Conservation (phyloP, 495 filamentous ascomycete genomes). For the Aspergillus heteromorphus region DNA sequence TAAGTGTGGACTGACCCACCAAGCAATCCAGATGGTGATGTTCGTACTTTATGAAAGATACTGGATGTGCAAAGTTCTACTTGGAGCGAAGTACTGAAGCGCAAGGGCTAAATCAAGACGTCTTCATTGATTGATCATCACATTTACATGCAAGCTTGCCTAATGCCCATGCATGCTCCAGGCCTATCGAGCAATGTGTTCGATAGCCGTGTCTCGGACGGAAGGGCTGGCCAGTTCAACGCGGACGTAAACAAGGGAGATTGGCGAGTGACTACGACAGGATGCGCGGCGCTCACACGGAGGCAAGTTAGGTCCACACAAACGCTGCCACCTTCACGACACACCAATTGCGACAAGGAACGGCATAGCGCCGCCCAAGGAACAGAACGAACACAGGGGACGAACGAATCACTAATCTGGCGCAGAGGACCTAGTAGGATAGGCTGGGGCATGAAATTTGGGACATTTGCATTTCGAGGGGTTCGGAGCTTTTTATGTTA, state of each 20-base stretch:
- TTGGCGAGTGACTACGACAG: no score
- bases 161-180: neutral
- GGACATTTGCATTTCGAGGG: slow-evolving; percentile 42
- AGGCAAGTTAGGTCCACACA: no score
- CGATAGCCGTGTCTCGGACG: neutral
- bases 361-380: neutral
- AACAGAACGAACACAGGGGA: neutral
- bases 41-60: no score
- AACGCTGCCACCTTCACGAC: no score
- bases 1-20: no score
- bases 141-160: neutral
- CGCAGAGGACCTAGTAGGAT: neutral
- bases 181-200: neutral
- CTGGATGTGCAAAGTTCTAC: no score
- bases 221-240: no score
- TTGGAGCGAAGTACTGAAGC: no score
- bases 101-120: neutral
- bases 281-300: no score
- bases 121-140: neutral
- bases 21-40: no score
- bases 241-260: no score
- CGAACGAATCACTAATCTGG: neutral
- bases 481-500: slow-evolving; percentile 41
- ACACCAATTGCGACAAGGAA: neutral
- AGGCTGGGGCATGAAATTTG: slow-evolving; percentile 16